Evolutionary conservation across 257 asterid genomes (phyloP), one percentile per base, ranked within the genome.

Genomic region (Coffea canephora): DNA sequence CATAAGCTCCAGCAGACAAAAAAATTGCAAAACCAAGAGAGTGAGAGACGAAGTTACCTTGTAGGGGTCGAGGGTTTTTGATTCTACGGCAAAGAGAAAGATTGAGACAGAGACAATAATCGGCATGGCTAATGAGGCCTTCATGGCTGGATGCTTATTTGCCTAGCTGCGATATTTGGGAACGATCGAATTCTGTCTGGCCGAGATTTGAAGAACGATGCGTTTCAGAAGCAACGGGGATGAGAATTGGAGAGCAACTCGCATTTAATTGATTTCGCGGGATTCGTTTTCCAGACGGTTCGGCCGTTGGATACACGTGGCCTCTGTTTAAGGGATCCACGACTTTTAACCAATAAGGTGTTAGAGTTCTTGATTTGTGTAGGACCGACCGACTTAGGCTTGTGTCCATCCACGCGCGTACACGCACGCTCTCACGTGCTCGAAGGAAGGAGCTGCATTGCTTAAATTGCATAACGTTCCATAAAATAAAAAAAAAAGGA

Each of bases 51-150:
- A n/a, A 48, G 11, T 52, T 86, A 90, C 98, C 96, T 91, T 92
- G 83, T 94, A 92, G 16, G 89, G 97, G 82, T 92, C 97, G 81
- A 73, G 49, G 39, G 86, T 84, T 80, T 90, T 92, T 52, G 93
- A 91, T 81, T 91, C 91, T 6, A 77, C 88, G 36, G 75, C 43
- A 50, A 83, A 67, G 3, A 90, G 18, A 65, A 87, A 77, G 74
- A 84, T 21, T 23, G 81, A 25, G 66, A 89, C 86, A 13, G 76
- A 81, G n/a, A 84, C 68, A 77, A 86, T 49, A 36, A 86, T 49
- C 72, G 78, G 15, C 11, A 84, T 52, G 5, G 78, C 65, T 12
- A 83, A 55, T 43, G 89, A 85, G 15, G 46, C 18, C 81, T 71
- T 89, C 98, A 90, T 93, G 52, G 48, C 86, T 46, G 14, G 55